Base-by-base conservation (phyloP, 352 stramenopile species). In the Peronospora farinosa region DNA sequence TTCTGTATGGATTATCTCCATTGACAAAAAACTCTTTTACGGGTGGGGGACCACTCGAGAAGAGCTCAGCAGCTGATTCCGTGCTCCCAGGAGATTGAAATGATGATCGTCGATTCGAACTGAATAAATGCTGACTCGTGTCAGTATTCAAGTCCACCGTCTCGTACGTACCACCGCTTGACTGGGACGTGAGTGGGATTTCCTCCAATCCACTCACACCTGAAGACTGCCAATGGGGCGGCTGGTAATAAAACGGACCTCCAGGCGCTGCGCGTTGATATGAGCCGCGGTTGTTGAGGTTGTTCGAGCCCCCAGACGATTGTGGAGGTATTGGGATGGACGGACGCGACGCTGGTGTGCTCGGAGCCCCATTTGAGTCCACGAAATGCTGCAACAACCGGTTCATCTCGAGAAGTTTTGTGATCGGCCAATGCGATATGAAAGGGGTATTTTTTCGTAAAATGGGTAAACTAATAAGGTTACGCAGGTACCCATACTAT, bases 361-460 rank as follows among this genome's bases (percentile, higher is more conserved):
- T 38, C 41, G 53, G 57, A n/a, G 47, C 28, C 3, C 41, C 57
- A 40, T 33, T 42, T 16, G 53, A 62, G 60, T 69, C 70, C 40
- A 80, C 69, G 54, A 82, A 85, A 49, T 64, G 68, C 74, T 85
- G 74, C 17, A 85, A 64, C 48, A 85, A 56, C 10, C 74, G 58
- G 52, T 82, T 85, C 74, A 85, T 85, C 28, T 41, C 11, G 21
- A 57, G 16, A 45, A 51, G 46, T 25, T 38, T 17, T 11, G 47
- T n/a, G 31, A 37, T 16, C 12, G 12, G 28, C 7, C 7, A 31
- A 23, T 23, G 21, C 16, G 33, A 15, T 16, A 30, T 31, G 38
- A 35, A 33, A 46, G 12, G 28, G 10, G 28, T 32, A 27, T 7
- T 40, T 40, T 3, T 21, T 3, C 19, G n/a, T 40, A 3, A 7